phyloP scores from a whole-genome alignment of 345 rosid species.

The Melastoma malabathricum region DNA sequence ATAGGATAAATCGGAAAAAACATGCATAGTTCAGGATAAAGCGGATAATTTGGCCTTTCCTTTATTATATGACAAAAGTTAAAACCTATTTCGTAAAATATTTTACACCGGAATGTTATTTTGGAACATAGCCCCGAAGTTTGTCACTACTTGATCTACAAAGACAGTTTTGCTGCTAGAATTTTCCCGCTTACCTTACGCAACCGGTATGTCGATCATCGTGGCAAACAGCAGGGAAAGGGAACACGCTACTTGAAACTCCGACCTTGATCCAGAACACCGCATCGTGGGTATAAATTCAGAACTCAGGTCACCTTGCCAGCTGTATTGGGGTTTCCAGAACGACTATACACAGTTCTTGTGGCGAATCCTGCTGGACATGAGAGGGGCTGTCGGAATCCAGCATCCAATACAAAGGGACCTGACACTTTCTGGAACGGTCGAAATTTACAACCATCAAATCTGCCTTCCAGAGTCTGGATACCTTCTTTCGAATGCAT shows the following conservation, averaged over 20 bases:
- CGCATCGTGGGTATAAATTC: too few species aligned
- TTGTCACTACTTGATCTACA: too few species aligned
- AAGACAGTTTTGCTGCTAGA: slow-evolving; percentile 32
- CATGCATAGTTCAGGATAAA: too few species aligned
- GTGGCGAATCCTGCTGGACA: slow-evolving; percentile 65
- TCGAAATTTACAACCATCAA: too few species aligned
- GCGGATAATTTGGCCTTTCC: too few species aligned
- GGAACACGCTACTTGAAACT: background rate
- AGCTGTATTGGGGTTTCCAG: slow-evolving; percentile 33
- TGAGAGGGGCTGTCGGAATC: background rate
- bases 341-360: slow-evolving; percentile 31
- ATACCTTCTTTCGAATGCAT: slow-evolving; percentile 71
- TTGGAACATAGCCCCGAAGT: too few species aligned
- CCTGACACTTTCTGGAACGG: too few species aligned
- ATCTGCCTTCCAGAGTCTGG: slow-evolving; percentile 3
- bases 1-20: too few species aligned
- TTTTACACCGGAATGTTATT: too few species aligned
- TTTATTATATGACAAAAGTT: too few species aligned
- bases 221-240: slow-evolving; percentile 12
- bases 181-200: slow-evolving; percentile 57
- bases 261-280: too few species aligned
- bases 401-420: background rate
- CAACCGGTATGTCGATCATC: slow-evolving; percentile 46
- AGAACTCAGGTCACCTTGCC: slow-evolving; percentile 28
- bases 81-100: too few species aligned